These are phyloP conservation scores for Eragrostis curvula DNA, from an alignment of 176 grass and related monocot genomes.

Conservation along the genomic window DNA sequence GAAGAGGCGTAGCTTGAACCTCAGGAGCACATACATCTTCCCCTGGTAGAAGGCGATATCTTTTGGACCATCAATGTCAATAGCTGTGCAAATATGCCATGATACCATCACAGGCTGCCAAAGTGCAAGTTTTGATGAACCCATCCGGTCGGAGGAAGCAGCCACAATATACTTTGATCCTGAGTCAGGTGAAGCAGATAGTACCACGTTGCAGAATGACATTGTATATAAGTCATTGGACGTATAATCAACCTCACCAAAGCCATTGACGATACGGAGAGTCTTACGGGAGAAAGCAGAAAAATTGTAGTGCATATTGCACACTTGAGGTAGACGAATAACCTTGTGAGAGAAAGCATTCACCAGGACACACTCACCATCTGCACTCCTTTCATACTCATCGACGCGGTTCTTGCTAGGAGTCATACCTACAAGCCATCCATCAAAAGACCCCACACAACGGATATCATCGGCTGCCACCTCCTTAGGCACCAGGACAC, in stretches of 20 bases:
- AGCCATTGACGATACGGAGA: background rate
- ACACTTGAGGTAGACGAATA: background rate
- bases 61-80: fast-evolving
- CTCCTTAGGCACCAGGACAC: background rate
- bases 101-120: conserved; percentile 20
- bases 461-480: background rate
- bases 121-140: background rate
- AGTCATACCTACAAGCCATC: conserved; percentile 16
- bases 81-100: background rate
- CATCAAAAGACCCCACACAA: conserved; percentile 1
- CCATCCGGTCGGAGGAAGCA: background rate
- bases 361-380: conserved; percentile 9
- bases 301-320: background rate
- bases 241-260: background rate
- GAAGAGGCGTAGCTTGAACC: background rate
- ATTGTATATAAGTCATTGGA: background rate
- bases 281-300: background rate
- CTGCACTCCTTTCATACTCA: too few relatives aligned
- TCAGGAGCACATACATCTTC: background rate
- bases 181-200: conserved; percentile 21
- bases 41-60: conserved; percentile 25
- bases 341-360: conserved; percentile 12
- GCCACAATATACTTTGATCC: background rate
- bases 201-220: background rate
- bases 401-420: background rate